These are phyloP conservation scores for Penicillium egyptiacum DNA, from an alignment of 495 filamentous ascomycete species.

Conservation along the genomic window DNA sequence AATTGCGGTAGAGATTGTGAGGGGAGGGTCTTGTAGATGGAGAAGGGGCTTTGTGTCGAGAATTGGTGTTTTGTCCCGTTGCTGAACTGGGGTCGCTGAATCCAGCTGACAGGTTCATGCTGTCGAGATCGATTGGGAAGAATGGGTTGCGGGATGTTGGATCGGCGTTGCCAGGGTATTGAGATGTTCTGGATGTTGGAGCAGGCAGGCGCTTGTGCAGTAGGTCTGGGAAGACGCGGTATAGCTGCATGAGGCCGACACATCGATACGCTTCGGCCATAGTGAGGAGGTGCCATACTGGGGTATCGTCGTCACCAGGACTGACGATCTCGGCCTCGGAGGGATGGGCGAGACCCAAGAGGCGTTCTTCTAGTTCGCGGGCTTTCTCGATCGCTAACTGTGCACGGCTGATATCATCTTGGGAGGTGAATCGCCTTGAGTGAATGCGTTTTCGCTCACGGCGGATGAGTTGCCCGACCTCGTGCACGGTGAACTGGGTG, in stretches of 20 bases:
- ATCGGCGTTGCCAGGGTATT: conserved; percentile 7
- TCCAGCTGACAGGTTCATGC: conserved; percentile 25
- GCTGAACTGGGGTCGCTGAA: conserved; percentile 15
- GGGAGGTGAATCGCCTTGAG: conserved; percentile 36
- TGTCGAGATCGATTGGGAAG: conserved; percentile 33
- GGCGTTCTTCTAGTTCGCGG: conserved; percentile 50
- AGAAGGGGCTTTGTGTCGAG: not conserved
- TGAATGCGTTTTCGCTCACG: conserved; percentile 48
- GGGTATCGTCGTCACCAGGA: conserved; percentile 55
- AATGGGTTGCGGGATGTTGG: conserved; percentile 25
- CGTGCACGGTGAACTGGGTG: conserved; percentile 53
- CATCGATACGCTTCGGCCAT: conserved; percentile 59
- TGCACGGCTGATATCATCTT: conserved; percentile 41
- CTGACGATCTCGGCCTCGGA: conserved; percentile 50
- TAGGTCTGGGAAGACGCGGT: conserved; percentile 55
- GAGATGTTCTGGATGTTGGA: conserved; percentile 12
- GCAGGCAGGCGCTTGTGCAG: conserved; percentile 44
- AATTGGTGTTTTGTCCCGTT: conserved; percentile 3
- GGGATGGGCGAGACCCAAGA: conserved; percentile 50
- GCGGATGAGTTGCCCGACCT: conserved; percentile 54
- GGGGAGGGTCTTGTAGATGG: conserved; percentile 5
- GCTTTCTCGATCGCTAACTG: conserved; percentile 48
- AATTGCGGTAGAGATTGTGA: conserved; percentile 12
- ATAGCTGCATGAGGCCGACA: conserved; percentile 54
- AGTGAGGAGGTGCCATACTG: conserved; percentile 56